Evolutionary conservation across 768 basidiomycete species (phyloP).

Genomic region (Serendipita sp.): DNA sequence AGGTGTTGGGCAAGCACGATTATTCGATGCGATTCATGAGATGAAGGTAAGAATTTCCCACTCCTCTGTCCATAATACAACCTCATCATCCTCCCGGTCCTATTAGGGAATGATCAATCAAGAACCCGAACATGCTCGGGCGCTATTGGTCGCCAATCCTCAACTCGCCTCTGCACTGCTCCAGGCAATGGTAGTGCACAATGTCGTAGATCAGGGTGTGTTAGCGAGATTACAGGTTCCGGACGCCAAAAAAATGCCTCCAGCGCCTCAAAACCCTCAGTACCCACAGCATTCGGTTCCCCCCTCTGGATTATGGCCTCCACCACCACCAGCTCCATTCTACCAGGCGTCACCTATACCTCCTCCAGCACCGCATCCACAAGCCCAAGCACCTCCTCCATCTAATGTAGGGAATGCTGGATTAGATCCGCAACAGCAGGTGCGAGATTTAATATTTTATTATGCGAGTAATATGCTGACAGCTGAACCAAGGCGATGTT

Average conservation of each 20-base stretch:
- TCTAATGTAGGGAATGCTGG: conserved; percentile 8
- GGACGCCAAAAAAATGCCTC: conserved; percentile 9
- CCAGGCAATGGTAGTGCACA: conserved; percentile 83
- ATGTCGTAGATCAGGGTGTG: conserved; percentile 56
- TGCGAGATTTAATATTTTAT: conserved; percentile 16
- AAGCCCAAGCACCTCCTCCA: conserved; percentile 28
- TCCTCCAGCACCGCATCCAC: conserved; percentile 17
- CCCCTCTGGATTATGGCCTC: conserved; percentile 21
- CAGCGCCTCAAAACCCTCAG: conserved; percentile 15
- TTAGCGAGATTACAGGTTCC: conserved; percentile 9
- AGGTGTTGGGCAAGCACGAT: conserved; percentile 62
- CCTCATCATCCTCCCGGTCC: not conserved
- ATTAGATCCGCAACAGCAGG: conserved; percentile 35
- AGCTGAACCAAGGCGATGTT: conserved; percentile 46
- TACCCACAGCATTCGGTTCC: conserved; percentile 21
- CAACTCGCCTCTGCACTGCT: conserved; percentile 94
- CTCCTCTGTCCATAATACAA: not conserved
- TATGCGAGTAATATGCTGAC: conserved; percentile 16
- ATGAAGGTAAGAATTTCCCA: conserved; percentile 63
- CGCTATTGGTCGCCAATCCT: conserved; percentile 66
- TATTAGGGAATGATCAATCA: conserved; percentile 81
- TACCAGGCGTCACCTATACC: conserved; percentile 18
- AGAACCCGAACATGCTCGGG: conserved; percentile 77
- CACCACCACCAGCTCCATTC: conserved; percentile 20
- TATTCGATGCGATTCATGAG: conserved; percentile 86